Evolutionary conservation across 345 rosid species (phyloP).

Genomic region (Melaleuca alternifolia): DNA sequence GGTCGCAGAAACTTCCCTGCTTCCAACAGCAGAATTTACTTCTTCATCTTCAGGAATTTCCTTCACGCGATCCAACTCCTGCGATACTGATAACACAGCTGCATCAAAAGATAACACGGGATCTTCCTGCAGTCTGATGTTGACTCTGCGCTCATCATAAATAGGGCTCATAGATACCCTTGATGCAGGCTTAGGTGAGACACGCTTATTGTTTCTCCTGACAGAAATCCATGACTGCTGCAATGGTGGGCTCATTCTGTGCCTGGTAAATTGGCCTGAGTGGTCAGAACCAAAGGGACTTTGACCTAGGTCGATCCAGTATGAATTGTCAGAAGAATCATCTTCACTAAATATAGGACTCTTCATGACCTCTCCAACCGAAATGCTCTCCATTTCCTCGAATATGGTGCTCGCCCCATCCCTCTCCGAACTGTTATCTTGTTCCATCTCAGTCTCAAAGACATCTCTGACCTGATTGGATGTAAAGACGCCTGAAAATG

Average conservation of each 20-base stretch:
- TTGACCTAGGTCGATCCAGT: slow-evolving; percentile 65
- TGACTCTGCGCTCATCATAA: slow-evolving; percentile 16
- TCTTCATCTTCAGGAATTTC: slow-evolving; percentile 44
- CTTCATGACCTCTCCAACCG: slow-evolving; percentile 73
- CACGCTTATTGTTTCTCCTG: slow-evolving; percentile 22
- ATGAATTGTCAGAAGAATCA: slow-evolving; percentile 55
- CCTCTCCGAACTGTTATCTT: slow-evolving; percentile 60
- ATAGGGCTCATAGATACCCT: slow-evolving; percentile 22
- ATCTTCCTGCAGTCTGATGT: slow-evolving; percentile 16
- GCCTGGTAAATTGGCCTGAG: slow-evolving; percentile 25
- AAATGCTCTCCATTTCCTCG: slow-evolving; percentile 69
- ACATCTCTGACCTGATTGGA: slow-evolving; percentile 69
- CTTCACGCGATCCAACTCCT: slow-evolving; percentile 31
- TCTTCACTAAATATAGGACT: slow-evolving; percentile 66
- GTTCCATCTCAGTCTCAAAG: slow-evolving; percentile 63
- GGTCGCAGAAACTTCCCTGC: slow-evolving; percentile 8
- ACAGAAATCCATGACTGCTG: slow-evolving; percentile 36
- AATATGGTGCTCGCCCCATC: slow-evolving; percentile 75
- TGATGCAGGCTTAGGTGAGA: slow-evolving; percentile 31
- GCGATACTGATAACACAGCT: slow-evolving; percentile 52
- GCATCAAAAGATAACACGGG: slow-evolving; percentile 65
- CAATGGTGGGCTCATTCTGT: slow-evolving; percentile 27
- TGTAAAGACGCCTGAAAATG: slow-evolving; percentile 72
- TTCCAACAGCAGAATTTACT: slow-evolving; percentile 10
- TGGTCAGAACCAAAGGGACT: slow-evolving; percentile 52